These are phyloP conservation scores for Calycina herbarum DNA, from an alignment of 2,329 filamentous ascomycete species.

Conservation along the genomic window DNA sequence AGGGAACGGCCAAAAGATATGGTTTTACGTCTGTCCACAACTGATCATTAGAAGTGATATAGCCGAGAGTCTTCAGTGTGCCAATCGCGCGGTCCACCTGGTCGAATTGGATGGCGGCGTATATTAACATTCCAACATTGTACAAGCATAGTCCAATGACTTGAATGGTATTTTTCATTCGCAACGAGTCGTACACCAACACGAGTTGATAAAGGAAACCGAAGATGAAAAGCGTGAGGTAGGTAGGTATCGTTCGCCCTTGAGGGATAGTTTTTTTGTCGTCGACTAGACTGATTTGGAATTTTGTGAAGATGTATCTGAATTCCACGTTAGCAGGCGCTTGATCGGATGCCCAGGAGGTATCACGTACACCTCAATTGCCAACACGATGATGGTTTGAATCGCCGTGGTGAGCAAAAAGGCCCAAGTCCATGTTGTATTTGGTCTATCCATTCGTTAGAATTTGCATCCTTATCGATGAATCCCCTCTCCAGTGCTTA, in stretches of 20 bases:
- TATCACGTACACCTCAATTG: conserved; percentile 76
- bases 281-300: conserved; percentile 63
- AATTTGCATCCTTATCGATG: neutral
- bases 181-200: conserved; percentile 88
- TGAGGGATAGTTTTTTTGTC: conserved; percentile 54
- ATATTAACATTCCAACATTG: conserved; percentile 88
- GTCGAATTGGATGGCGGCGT: conserved; percentile 88
- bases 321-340: conserved; percentile 6
- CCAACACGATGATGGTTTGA: conserved; percentile 79
- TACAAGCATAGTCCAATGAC: conserved; percentile 92
- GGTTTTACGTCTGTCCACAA: conserved; percentile 73
- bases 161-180: conserved; percentile 97
- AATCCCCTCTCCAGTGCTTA: conserved; percentile 14
- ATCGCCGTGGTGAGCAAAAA: conserved; percentile 74
- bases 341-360: neutral
- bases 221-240: conserved; percentile 95
- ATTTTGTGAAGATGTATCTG: conserved; percentile 84
- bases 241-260: conserved; percentile 81
- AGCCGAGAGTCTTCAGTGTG: conserved; percentile 48
- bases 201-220: conserved; percentile 91
- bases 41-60: conserved; percentile 36
- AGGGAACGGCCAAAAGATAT: conserved; percentile 82
- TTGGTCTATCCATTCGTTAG: conserved; percentile 49
- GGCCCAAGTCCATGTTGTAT: conserved; percentile 82
- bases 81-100: conserved; percentile 78